phyloP scores from a whole-genome alignment of 192 early-diverging fungal genomes.

The Coemansia sp. region DNA sequence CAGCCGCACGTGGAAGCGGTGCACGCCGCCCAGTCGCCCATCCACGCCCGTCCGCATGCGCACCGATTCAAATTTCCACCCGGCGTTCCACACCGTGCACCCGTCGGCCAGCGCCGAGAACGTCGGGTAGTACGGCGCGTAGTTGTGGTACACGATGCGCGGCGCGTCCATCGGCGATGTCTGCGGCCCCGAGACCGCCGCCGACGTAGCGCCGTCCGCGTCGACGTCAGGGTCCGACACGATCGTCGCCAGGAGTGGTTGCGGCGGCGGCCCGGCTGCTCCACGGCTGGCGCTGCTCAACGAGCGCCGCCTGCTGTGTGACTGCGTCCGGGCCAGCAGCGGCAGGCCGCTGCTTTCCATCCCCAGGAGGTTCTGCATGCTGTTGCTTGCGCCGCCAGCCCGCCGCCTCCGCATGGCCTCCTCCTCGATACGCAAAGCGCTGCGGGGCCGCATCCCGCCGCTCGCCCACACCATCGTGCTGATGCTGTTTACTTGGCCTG shows the following conservation, averaged over 20 bases:
- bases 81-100: conserved; percentile 41
- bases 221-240: conserved; percentile 14
- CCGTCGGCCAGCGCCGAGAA: conserved; percentile 38
- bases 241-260: conserved; percentile 28
- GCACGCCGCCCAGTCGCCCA: conserved; percentile 39
- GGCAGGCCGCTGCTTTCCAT: conserved; percentile 1
- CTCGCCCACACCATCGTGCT: neutral
- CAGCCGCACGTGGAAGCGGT: conserved; percentile 39
- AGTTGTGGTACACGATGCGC: conserved; percentile 16
- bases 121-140: conserved; percentile 31
- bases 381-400: neutral
- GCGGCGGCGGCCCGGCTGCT: neutral
- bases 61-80: conserved; percentile 48
- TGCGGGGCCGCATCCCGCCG: neutral
- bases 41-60: conserved; percentile 33
- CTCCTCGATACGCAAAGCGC: too few species aligned
- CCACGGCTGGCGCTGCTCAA: conserved; percentile 9
- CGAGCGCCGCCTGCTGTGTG: conserved; percentile 6
- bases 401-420: neutral
- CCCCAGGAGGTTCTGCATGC: neutral
- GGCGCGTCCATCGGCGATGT: conserved; percentile 3
- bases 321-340: conserved; percentile 4
- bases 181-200: conserved; percentile 8
- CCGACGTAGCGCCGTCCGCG: neutral
- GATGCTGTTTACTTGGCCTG: conserved; percentile 4